These are phyloP conservation scores for Clonostachys sp. DNA, from an alignment of 2,329 filamentous ascomycete species.

Conservation along the genomic window DNA sequence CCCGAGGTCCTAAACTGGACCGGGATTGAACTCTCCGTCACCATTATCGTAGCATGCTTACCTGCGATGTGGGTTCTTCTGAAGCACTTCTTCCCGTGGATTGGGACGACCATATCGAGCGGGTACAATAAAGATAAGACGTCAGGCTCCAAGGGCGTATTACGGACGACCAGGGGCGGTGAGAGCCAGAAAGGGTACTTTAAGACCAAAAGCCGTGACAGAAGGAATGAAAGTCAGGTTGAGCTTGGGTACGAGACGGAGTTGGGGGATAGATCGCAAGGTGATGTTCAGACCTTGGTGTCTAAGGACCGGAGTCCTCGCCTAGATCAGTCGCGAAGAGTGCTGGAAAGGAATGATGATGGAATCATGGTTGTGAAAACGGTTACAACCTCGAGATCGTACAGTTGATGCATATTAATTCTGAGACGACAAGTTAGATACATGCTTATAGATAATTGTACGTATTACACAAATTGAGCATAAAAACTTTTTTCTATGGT, in stretches of 20 bases:
- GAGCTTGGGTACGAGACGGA: slow-evolving; percentile 10
- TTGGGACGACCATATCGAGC: not conserved
- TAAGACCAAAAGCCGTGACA: slow-evolving; percentile 1
- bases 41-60: slow-evolving; percentile 33
- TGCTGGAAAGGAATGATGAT: no score
- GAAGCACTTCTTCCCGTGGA: slow-evolving; percentile 3
- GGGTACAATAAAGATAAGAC: slow-evolving; percentile 1
- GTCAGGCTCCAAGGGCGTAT: no score
- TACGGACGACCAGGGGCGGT: no score
- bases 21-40: slow-evolving; percentile 32
- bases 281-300: slow-evolving; percentile 17
- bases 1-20: slow-evolving; percentile 34
- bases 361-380: no score
- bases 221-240: slow-evolving; percentile 13
- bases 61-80: slow-evolving; percentile 28
- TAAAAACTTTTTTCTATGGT: no score
- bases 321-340: no score
- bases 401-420: no score
- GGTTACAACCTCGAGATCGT: no score
- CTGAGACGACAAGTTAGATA: no score
- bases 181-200: not conserved
- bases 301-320: no score
- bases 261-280: slow-evolving; percentile 19
- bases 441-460: no score
- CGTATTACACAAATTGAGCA: no score